These are phyloP conservation scores for Albophoma yamanashiensis DNA, from an alignment of 2,329 filamentous ascomycete species.

Conservation along the genomic window DNA sequence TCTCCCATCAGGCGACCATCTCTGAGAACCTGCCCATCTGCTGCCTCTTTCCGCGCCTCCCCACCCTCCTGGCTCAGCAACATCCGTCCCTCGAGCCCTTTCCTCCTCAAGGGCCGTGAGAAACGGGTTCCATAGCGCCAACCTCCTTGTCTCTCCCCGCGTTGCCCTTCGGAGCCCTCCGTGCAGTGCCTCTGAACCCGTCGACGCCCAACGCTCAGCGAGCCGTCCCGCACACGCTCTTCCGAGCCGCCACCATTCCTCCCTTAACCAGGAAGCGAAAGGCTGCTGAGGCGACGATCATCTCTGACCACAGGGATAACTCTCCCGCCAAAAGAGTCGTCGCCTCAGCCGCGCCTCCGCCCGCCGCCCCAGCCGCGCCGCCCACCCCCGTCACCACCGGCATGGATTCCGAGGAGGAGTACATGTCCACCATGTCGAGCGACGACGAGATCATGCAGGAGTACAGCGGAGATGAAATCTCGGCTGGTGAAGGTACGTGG, in stretches of 20 bases:
- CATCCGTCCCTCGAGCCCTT: neutral
- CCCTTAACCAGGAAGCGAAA: constrained; percentile 50
- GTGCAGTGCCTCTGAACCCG: neutral
- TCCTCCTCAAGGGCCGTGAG: neutral
- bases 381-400: constrained; percentile 42
- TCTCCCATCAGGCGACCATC: neutral
- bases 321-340: constrained; percentile 42
- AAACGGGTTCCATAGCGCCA: neutral
- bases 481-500: constrained; percentile 37
- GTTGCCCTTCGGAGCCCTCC: neutral
- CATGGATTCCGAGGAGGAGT: constrained; percentile 96
- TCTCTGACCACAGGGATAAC: constrained; percentile 30
- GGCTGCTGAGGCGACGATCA: constrained; percentile 54
- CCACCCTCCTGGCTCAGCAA: neutral
- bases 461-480: constrained; percentile 64
- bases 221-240: neutral
- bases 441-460: constrained; percentile 66
- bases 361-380: constrained; percentile 45
- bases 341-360: constrained; percentile 37
- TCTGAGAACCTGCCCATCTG: neutral
- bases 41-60: neutral
- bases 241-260: constrained; percentile 42
- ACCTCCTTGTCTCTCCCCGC: neutral
- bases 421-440: constrained; percentile 72
- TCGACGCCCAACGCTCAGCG: constrained; percentile 3